Evolutionary conservation across 1,284 basidiomycete genomes (phyloP), one percentile per base, ranked within the genome.

Genomic region (Fistulina hepatica): DNA sequence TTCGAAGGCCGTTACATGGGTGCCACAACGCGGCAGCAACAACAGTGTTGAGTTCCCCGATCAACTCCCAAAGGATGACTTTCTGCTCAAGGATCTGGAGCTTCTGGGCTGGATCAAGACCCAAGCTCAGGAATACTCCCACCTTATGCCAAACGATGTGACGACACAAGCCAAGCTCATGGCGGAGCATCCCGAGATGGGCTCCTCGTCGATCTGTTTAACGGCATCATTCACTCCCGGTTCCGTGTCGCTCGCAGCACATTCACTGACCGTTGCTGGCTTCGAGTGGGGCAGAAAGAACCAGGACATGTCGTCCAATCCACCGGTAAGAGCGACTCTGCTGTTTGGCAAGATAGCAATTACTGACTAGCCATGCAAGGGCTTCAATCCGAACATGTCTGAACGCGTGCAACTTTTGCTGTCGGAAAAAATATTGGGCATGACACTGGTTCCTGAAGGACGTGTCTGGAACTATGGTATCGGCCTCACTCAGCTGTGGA

Each of bases 211-310:
- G 5, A 92, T 97, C 51, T 95, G 93, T 57, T 65, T 99, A 49
- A 89, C 92, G 1, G 81, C 84, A 27, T 91, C 95, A 20, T 99
- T 98, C 65, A 98, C 95, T 2, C 95, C 95, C 3, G 95, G 95
- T 44, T 97, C 92, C 2, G 89, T 98, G 24, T 95, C 91, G 20
- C 65, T 99, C 27, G 92, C 92, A 28, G 85, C 94, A 0, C 92
- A 97, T 64, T 85, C 79, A 25, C 63, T 98, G 37, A 83, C 82
- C 7, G 81, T 93, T 3, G 72, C 81, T 37, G 95, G 95, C 12
- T 98, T 98, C 58, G 95, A 99, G 57, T 98, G 94, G 94, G 94
- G 94, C 30, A 71, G 95, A 47, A 97, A 97, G 67, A 92, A 92
- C 52, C 60, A 70, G 47, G 90, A 91, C 53, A 83, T 73, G 31